Conservation (phyloP, 2,329 filamentous ascomycete species). For the Pseudogymnoascus sp. region DNA sequence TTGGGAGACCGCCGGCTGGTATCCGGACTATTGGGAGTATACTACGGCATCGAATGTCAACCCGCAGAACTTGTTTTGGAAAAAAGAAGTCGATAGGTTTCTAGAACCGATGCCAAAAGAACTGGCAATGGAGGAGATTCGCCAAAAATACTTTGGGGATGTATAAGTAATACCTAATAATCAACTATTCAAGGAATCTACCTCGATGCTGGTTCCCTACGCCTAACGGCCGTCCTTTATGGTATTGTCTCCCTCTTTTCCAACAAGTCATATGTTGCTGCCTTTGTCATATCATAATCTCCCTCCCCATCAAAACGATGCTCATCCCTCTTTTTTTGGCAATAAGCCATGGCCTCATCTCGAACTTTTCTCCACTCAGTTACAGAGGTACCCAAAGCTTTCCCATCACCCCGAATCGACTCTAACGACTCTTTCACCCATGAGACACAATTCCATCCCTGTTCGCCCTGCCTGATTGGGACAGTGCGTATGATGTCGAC, state of each 20-base stretch:
- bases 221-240: not conserved
- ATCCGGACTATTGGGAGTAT: constrained; percentile 31
- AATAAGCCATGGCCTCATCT: constrained; percentile 30
- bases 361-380: constrained; percentile 34
- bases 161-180: constrained; percentile 15
- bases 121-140: constrained; percentile 33
- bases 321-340: constrained; percentile 27
- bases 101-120: constrained; percentile 32
- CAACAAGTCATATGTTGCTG: constrained; percentile 14
- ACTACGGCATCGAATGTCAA: constrained; percentile 35
- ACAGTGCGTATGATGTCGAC: constrained; percentile 27
- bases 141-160: constrained; percentile 32
- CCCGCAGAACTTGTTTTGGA: constrained; percentile 33
- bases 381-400: constrained; percentile 31
- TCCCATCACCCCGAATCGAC: constrained; percentile 30
- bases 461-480: constrained; percentile 30
- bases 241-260: constrained; percentile 10
- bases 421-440: constrained; percentile 34
- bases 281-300: constrained; percentile 13
- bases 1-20: constrained; percentile 41
- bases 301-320: constrained; percentile 17
- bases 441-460: constrained; percentile 33
- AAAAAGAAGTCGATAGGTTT: constrained; percentile 34
- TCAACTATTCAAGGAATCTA: not conserved
- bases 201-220: not conserved